Percentiles rank a stretch among this genome's conserved stretches.
Conservation (phyloP, 805 yeast species). For the Lipomyces orientalis region DNA sequence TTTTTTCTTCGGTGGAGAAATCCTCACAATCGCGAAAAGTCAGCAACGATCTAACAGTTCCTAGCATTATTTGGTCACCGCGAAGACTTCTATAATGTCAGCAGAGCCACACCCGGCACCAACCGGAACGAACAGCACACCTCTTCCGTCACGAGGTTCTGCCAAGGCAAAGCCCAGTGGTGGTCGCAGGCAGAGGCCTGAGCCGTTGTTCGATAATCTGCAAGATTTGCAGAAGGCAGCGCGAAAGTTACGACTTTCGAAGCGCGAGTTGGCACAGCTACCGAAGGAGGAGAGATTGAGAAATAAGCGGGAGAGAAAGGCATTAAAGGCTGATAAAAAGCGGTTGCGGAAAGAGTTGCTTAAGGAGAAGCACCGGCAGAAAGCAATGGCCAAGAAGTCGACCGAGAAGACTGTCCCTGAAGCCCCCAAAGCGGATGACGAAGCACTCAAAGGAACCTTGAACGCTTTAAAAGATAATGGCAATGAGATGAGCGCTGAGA, state of each 20-base stretch:
- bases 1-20: no score
- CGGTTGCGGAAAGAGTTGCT: neutral
- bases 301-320: neutral
- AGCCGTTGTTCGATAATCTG: neutral
- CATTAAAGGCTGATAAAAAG: neutral
- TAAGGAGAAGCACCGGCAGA: neutral
- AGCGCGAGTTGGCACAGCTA: neutral
- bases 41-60: neutral
- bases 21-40: neutral
- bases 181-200: neutral
- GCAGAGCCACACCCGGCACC: neutral
- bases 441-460: neutral
- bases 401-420: neutral
- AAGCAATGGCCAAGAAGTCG: neutral
- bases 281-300: constrained; percentile 2
- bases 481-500: neutral
- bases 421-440: neutral
- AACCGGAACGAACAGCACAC: neutral
- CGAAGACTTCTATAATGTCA: neutral
- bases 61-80: neutral
- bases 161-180: neutral
- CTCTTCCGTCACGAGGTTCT: neutral
- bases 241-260: neutral
- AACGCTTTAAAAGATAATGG: neutral
- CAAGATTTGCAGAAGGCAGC: constrained; percentile 3